Evolutionary conservation across 1,284 basidiomycete species (phyloP).

Genomic region (Chalciporus sp.): DNA sequence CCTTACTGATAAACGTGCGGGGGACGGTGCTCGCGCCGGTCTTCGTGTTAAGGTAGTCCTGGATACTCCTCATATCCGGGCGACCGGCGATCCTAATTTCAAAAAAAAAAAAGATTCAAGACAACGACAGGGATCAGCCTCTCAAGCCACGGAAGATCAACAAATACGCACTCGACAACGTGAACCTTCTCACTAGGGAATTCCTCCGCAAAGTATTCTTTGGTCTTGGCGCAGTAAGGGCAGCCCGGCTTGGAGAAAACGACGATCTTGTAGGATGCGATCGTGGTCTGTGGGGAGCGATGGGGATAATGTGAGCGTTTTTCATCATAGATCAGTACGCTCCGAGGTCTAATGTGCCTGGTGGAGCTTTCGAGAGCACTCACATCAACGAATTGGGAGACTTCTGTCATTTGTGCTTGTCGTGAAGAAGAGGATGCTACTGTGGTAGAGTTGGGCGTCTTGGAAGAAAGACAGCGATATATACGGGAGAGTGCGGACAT

Average conservation of each 20-base stretch:
- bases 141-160: background rate
- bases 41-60: constrained; percentile 25
- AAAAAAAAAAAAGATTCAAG: background rate
- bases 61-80: constrained; percentile 17
- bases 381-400: constrained; percentile 46
- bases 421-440: background rate
- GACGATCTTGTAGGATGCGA: constrained; percentile 58
- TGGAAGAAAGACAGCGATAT: constrained; percentile 27
- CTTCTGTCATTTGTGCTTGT: constrained; percentile 33
- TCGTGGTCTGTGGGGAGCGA: constrained; percentile 44
- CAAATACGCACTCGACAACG: constrained; percentile 54
- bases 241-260: constrained; percentile 75
- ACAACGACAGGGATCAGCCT: background rate
- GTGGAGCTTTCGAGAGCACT: constrained; percentile 5
- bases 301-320: background rate
- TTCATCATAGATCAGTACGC: background rate
- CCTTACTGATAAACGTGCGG: constrained; percentile 31
- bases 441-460: background rate
- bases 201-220: constrained; percentile 51
- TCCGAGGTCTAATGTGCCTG: too few species aligned
- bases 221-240: constrained; percentile 62
- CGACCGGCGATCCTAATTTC: constrained; percentile 21
- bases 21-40: constrained; percentile 30
- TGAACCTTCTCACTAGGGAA: constrained; percentile 52
- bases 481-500: constrained; percentile 20